Evolutionary conservation across 1,284 basidiomycete species (phyloP).

Genomic region (Malassezia nana): DNA sequence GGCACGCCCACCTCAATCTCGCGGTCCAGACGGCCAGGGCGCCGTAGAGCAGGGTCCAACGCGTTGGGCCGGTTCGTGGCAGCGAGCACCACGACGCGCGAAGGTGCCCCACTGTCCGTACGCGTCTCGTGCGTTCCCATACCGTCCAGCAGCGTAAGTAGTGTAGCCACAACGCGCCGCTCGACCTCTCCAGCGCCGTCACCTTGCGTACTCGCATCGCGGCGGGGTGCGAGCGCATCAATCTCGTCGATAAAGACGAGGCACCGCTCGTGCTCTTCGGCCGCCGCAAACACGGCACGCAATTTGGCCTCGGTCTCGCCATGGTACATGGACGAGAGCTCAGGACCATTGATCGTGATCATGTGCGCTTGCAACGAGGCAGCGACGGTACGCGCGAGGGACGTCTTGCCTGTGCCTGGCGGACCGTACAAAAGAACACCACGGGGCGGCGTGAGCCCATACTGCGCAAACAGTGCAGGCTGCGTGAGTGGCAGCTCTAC

Average conservation of each 20-base stretch:
- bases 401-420: conserved; percentile 48
- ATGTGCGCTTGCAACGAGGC: conserved; percentile 34
- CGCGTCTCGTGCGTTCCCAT: conserved; percentile 51
- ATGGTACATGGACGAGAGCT: conserved; percentile 85
- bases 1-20: conserved; percentile 97
- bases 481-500: conserved; percentile 83
- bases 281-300: conserved; percentile 77
- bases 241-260: conserved; percentile 94
- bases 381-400: conserved; percentile 40
- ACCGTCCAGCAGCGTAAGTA: conserved; percentile 90
- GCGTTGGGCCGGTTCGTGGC: conserved; percentile 96
- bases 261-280: conserved; percentile 63
- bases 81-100: conserved; percentile 80
- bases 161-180: conserved; percentile 84
- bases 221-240: conserved; percentile 79
- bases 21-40: conserved; percentile 88
- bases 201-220: conserved; percentile 61
- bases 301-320: conserved; percentile 89
- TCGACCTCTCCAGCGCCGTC: conserved; percentile 65
- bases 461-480: conserved; percentile 78
- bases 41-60: conserved; percentile 84
- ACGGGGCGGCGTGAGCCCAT: conserved; percentile 54
- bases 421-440: conserved; percentile 47
- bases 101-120: conserved; percentile 1
- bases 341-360: conserved; percentile 73